phyloP scores from a whole-genome alignment of 306 rosid species.

The Sicyos edulis region DNA sequence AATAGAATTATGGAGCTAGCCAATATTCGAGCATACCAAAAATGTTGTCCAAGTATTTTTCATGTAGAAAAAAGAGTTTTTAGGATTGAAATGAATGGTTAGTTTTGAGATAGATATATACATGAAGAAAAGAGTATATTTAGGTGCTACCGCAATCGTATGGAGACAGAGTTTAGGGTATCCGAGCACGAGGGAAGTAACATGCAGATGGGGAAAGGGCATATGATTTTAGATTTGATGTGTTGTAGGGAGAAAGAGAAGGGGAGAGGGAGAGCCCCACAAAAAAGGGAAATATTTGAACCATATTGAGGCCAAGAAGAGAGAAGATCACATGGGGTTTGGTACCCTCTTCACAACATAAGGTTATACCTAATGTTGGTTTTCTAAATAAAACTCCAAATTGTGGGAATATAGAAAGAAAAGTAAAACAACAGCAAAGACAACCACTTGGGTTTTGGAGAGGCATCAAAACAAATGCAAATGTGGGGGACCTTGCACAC shows the following conservation, averaged over 20 bases:
- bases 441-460: slow-evolving; percentile 30
- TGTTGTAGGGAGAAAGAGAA: slow-evolving; percentile 27
- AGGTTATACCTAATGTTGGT: slow-evolving; percentile 45
- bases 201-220: slow-evolving; percentile 46
- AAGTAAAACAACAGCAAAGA: slow-evolving; percentile 57
- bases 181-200: slow-evolving; percentile 83
- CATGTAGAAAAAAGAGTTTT: background rate
- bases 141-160: slow-evolving; percentile 28
- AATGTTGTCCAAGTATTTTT: too few relatives aligned
- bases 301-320: slow-evolving; percentile 50
- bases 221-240: slow-evolving; percentile 33
- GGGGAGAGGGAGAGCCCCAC: background rate
- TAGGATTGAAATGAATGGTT: background rate
- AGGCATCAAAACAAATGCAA: slow-evolving; percentile 46
- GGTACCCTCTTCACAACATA: slow-evolving; percentile 36
- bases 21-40: too few relatives aligned
- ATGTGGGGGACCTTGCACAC: slow-evolving; percentile 83
- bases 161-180: slow-evolving; percentile 54
- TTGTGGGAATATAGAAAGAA: slow-evolving; percentile 23
- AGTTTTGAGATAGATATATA: too few relatives aligned
- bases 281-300: slow-evolving; percentile 32
- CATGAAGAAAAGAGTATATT: too few relatives aligned
- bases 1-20: too few relatives aligned
- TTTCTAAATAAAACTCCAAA: background rate
- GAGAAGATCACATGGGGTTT: slow-evolving; percentile 84